A percentile compares a stretch with the other conserved stretches of the same genome.
Evolutionary conservation across 805 yeast species (phyloP).

Genomic region (Suhomyces emberorum): DNA sequence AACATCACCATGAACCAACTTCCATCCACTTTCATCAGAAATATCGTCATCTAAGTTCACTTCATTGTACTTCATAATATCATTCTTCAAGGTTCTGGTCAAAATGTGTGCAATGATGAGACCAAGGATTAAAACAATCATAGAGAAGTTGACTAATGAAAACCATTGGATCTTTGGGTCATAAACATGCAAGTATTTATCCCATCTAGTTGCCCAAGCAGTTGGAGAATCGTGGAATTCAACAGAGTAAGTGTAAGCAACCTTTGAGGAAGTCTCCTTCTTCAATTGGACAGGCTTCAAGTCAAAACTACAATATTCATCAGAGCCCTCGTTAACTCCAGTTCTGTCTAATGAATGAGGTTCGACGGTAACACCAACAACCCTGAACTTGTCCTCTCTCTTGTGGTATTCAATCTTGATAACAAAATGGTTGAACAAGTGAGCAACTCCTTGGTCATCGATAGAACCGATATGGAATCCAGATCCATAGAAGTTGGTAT

Average conservation of each 20-base stretch:
- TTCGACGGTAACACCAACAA: conserved; percentile 82
- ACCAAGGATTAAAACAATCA: conserved; percentile 75
- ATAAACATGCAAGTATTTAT: conserved; percentile 85
- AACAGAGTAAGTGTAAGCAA: conserved; percentile 84
- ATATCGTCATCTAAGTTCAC: conserved; percentile 82
- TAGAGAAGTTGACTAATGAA: conserved; percentile 80
- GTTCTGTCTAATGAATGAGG: conserved; percentile 56
- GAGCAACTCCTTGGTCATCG: conserved; percentile 53
- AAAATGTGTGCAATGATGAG: conserved; percentile 76
- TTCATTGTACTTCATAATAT: conserved; percentile 85
- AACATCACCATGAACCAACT: conserved; percentile 90
- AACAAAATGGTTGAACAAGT: conserved; percentile 77
- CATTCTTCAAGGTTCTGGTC: conserved; percentile 75
- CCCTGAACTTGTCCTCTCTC: conserved; percentile 67
- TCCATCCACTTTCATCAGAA: conserved; percentile 96
- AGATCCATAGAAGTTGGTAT: conserved; percentile 64
- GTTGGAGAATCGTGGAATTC: conserved; percentile 65
- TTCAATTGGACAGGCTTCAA: conserved; percentile 46
- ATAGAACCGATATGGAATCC: conserved; percentile 80
- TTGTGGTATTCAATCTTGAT: conserved; percentile 79
- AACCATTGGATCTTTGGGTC: conserved; percentile 97
- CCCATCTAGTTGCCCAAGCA: conserved; percentile 99
- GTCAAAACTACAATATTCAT: conserved; percentile 29
- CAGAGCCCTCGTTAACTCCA: conserved; percentile 21
- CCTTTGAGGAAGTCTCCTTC: conserved; percentile 50